phyloP scores from a whole-genome alignment of 768 basidiomycete species.

The Cystoderma amianthinum region DNA sequence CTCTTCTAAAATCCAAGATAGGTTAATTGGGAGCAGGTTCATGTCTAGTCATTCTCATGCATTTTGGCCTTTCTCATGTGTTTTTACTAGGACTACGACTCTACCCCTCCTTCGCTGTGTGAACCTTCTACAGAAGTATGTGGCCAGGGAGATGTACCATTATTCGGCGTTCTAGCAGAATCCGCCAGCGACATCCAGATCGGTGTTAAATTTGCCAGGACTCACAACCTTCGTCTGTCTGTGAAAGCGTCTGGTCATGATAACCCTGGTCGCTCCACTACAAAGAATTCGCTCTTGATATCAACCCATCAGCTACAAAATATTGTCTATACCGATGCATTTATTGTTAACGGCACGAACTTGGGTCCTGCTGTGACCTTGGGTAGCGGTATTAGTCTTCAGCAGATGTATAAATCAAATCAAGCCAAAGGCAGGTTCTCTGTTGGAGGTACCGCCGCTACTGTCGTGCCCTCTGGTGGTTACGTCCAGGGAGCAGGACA shows the following conservation, averaged over 20 bases:
- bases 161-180: conserved; percentile 20
- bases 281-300: conserved; percentile 20
- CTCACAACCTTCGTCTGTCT: conserved; percentile 5
- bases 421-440: conserved; percentile 15
- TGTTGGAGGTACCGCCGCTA: conserved; percentile 14
- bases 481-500: conserved; percentile 23
- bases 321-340: conserved; percentile 11
- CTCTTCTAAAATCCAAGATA: not conserved
- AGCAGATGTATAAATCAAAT: conserved; percentile 11
- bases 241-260: conserved; percentile 22
- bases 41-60: not conserved
- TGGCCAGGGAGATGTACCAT: conserved; percentile 22
- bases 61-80: not conserved
- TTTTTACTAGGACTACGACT: conserved; percentile 14
- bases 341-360: not conserved
- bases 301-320: conserved; percentile 17
- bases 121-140: conserved; percentile 14
- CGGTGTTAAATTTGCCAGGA: conserved; percentile 1
- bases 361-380: conserved; percentile 10
- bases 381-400: conserved; percentile 15
- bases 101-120: conserved; percentile 17
- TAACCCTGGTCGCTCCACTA: conserved; percentile 25
- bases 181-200: conserved; percentile 19
- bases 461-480: conserved; percentile 17
- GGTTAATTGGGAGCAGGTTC: conserved; percentile 10